A percentile compares a stretch with the other conserved stretches of the same genome.
Conservation (phyloP, 2,329 filamentous ascomycete species). For the Sporothrix phasma region DNA sequence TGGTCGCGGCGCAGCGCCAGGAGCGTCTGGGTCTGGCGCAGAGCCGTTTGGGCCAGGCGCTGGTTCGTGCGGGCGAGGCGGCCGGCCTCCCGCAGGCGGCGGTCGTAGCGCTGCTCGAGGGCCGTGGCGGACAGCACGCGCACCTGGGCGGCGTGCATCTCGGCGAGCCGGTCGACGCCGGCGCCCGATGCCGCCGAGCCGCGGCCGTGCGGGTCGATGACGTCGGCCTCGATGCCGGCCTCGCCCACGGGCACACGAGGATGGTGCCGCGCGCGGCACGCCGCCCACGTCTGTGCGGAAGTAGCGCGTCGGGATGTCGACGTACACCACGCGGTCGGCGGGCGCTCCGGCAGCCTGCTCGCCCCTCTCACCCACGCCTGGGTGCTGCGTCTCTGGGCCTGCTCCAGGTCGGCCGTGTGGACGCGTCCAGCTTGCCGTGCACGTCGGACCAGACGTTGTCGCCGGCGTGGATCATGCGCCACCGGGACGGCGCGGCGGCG, state of each 20-base stretch:
- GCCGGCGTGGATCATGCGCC: conserved; percentile 44
- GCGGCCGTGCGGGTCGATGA: background rate
- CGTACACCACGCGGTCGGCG: conserved; percentile 34
- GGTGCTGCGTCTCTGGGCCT: conserved; percentile 24
- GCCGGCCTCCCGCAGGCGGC: conserved; percentile 10
- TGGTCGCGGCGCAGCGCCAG: conserved; percentile 9
- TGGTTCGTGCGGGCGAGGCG: conserved; percentile 10
- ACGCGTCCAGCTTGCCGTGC: conserved; percentile 37
- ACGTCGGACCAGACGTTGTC: conserved; percentile 40
- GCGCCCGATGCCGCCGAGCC: conserved; percentile 36
- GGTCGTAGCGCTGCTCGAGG: conserved; percentile 24
- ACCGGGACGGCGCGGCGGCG: conserved; percentile 24
- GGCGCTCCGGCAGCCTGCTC: conserved; percentile 23
- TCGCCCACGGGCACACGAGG: conserved; percentile 40
- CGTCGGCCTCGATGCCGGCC: background rate
- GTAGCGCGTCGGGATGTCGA: conserved; percentile 43
- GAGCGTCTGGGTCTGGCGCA: conserved; percentile 1
- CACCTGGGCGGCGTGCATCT: background rate
- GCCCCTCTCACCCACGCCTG: conserved; percentile 34
- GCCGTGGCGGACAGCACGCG: conserved; percentile 25
- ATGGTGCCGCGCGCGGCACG: background rate
- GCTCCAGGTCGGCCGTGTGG: conserved; percentile 24
- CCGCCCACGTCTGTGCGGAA: conserved; percentile 32
- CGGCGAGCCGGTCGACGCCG: conserved; percentile 15
- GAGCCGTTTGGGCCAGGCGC: conserved; percentile 2